Percentiles rank a stretch among this genome's conserved stretches.
Conservation (phyloP, 2,329 filamentous ascomycete species). For the Microdochium trichocladiopsis region DNA sequence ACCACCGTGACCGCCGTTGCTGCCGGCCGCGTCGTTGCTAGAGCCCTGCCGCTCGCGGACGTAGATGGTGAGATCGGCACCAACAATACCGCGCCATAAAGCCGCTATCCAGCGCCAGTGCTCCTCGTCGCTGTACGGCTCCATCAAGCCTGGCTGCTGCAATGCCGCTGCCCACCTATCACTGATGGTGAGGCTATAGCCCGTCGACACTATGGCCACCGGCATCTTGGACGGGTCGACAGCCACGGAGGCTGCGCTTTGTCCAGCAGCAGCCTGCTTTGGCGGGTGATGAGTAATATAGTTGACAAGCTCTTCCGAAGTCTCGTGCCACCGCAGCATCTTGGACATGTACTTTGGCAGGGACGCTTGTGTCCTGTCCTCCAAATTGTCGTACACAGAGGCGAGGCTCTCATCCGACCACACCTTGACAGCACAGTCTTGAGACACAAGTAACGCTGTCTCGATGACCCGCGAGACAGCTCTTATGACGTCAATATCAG, state of each 20-base stretch:
- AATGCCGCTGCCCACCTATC: conserved; percentile 60
- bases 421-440: conserved; percentile 36
- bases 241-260: conserved; percentile 2
- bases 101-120: conserved; percentile 98
- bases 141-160: conserved; percentile 28
- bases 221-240: conserved; percentile 37
- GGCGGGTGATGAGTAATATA: conserved; percentile 25
- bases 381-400: conserved; percentile 4
- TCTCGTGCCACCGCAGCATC: conserved; percentile 68
- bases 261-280: conserved; percentile 4
- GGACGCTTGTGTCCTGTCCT: conserved; percentile 22
- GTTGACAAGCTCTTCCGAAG: conserved; percentile 61
- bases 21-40: neutral
- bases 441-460: conserved; percentile 44
- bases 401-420: conserved; percentile 27
- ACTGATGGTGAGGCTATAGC: conserved; percentile 73
- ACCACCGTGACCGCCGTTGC: neutral
- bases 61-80: conserved; percentile 73
- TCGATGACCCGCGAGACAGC: conserved; percentile 60
- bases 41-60: conserved; percentile 31
- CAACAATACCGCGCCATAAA: conserved; percentile 80
- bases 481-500: conserved; percentile 41
- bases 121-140: conserved; percentile 73
- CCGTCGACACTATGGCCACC: conserved; percentile 67
- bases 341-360: conserved; percentile 58